Base-by-base conservation (phyloP, 2,329 filamentous ascomycete genomes). In the Aspergillus amoenus region DNA sequence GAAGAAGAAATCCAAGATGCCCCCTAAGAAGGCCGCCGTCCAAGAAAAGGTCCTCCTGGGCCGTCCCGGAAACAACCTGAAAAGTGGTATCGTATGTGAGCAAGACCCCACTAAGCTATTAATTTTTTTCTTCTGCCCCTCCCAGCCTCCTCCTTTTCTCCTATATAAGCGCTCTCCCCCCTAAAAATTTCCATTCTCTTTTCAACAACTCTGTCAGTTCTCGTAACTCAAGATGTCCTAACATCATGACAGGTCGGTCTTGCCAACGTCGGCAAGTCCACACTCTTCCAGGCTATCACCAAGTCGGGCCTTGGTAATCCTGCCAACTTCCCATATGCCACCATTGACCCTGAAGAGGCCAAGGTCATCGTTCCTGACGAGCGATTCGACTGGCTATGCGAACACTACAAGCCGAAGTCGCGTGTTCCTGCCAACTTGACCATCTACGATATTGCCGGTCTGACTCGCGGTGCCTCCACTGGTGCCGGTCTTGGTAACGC, bases 241-340 rank as follows among this genome's bases (percentile, higher is more conserved):
- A 64, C 48, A 49, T 56, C 50, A 46, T 34, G 27, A 54, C 76
- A 96, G 92, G 92, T 99, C 78, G 94, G 94, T 80, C 88, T 99
- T 72, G 94, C 94, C 78, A 99, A 99, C 79, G 95, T 99, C 69
- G 94, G 94, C 78, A 99, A 99, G 83, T 99, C 94, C 66, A 99
- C 95, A 34, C 87, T 99, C 70, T 99, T 99, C 86, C 95, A 99
- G 83, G 92, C 94, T 74, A 97, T 99, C 79, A 99, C 94, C 75
- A 97, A 97, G 84, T 96, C 89, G 79, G 87, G 87, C 65, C 88
- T 99, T 71, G 94, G 95, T 80, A 99, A 97, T 82, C 95, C 95
- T 70, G 94, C 94, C 82, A 99, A 99, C 82, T 99, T 97, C 76
- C 94, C 94, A 55, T 99, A 96, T 82, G 94, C 94, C 73, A 99